phyloP scores from a whole-genome alignment of 768 basidiomycete genomes.

The Boletus pseudo-olivaceus region DNA sequence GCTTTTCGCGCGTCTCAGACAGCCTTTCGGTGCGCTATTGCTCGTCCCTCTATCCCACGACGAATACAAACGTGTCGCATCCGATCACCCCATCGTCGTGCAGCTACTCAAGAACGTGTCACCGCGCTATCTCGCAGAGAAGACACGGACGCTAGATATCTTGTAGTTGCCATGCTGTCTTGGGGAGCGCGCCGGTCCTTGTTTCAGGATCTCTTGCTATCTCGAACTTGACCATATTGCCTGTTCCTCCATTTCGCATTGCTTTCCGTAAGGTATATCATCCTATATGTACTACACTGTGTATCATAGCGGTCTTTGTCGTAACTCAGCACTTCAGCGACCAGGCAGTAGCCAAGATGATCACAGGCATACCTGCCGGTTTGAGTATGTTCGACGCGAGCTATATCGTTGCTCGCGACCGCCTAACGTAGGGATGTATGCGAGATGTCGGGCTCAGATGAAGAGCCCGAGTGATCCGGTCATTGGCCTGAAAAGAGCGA shows the following conservation, averaged over 20 bases:
- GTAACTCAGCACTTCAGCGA: background rate
- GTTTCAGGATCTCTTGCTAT: background rate
- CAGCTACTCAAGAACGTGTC: too few species aligned
- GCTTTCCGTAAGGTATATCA: background rate
- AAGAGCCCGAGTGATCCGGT: too few species aligned
- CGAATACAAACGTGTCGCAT: too few species aligned
- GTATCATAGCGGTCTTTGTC: background rate
- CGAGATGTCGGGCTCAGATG: too few species aligned
- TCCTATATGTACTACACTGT: background rate
- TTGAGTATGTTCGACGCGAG: too few species aligned
- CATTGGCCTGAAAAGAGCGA: too few species aligned
- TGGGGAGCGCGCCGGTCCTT: background rate
- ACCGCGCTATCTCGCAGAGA: background rate
- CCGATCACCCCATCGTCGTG: too few species aligned
- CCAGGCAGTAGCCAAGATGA: too few species aligned
- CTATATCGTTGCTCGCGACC: too few species aligned
- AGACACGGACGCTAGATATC: background rate
- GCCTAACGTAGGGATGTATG: too few species aligned
- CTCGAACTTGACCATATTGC: too few species aligned
- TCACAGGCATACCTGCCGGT: too few species aligned
- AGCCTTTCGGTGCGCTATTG: background rate
- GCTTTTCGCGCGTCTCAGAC: background rate
- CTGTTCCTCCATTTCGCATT: background rate
- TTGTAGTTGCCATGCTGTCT: background rate
- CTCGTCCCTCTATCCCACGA: background rate